Evolutionary conservation across 2,329 filamentous ascomycete species (phyloP), one percentile per base, ranked within the genome.

Genomic region (Simplicillium sp.): DNA sequence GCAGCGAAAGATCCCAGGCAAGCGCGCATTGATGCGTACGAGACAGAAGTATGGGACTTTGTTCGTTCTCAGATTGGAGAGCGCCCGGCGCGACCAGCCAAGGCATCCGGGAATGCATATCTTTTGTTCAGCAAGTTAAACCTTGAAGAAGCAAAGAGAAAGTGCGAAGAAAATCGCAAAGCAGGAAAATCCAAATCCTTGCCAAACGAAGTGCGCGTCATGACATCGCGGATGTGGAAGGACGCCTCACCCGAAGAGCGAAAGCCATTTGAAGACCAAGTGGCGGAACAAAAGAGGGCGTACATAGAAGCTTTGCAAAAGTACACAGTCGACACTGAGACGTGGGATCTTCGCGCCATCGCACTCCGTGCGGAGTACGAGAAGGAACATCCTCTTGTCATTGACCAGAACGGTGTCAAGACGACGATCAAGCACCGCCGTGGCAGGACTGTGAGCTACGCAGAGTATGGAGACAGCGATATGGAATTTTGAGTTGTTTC

Each of bases 161-260:
- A 63, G 37, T 84, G 82, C 53, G 78, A 84, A 46, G 76, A 81
- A 39, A 76, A 74, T n/a, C 76, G 82, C 49, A 61, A 59, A 41
- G 67, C 74, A 3, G 72, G 77, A 28, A 82, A 80, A 39, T 76
- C 77, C 11, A 82, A 82, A 49, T 67, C 79, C 1, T 71, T 76
- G 34, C 80, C 82, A 7, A 94, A 87, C 52, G 87, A 94, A 54
- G 84, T 97, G 42, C 84, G 92, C 29, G 77, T 81, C 38, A 87
- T 88, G 57, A 77, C 92, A 9, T 89, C 89, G 20, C 82, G 84
- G 55, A 89, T 92, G 81, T 98, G 92, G 92, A 86, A 84, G 50
- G 83, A 85, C 38, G 80, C 85, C 0, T 63, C 71, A 2, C 70
- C 78, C 6, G 84, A 84, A 35, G 74, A 80, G 50, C 86, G 83